A percentile compares a stretch with the other conserved stretches of the same genome.
Conservation (phyloP, 352 stramenopile genomes). For the Globisporangium yorkense region DNA sequence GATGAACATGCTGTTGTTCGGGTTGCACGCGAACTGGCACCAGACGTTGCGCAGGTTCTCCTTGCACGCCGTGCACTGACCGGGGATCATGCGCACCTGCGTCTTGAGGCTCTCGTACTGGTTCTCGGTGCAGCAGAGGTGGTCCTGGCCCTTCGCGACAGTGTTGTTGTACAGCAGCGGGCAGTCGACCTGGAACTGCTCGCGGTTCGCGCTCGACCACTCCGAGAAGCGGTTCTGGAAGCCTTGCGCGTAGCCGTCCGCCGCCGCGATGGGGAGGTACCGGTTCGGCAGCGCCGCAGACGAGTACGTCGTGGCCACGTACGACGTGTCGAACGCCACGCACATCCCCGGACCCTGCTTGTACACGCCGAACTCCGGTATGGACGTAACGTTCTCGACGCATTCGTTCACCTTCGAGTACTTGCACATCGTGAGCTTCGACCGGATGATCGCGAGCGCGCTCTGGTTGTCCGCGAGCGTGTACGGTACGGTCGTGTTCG, state of each 20-base stretch:
- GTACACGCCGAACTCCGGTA: constrained; percentile 49
- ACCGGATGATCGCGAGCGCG: constrained; percentile 28
- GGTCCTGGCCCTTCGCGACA: constrained; percentile 38
- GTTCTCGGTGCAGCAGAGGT: constrained; percentile 74
- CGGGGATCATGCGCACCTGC: constrained; percentile 52
- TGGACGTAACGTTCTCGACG: constrained; percentile 39
- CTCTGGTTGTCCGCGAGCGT: constrained; percentile 31
- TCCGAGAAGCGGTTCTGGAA: constrained; percentile 71
- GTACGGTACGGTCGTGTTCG: constrained; percentile 20
- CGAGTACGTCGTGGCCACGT: constrained; percentile 35
- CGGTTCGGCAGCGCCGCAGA: constrained; percentile 37
- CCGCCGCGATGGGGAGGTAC: constrained; percentile 55
- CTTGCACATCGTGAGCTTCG: constrained; percentile 55
- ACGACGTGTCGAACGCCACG: constrained; percentile 58
- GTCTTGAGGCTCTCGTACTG: constrained; percentile 60
- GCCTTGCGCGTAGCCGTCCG: constrained; percentile 46
- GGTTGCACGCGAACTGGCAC: constrained; percentile 78
- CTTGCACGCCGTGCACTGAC: constrained; percentile 62
- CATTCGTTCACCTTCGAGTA: constrained; percentile 61
- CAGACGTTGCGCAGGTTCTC: constrained; percentile 72
- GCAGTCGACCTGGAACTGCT: constrained; percentile 63
- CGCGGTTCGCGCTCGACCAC: constrained; percentile 51
- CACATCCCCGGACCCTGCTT: constrained; percentile 41
- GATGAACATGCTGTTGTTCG: constrained; percentile 74
- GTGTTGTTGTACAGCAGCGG: constrained; percentile 64